Percentiles rank a stretch among this genome's conserved stretches.
Conservation (phyloP, 2,329 filamentous ascomycete species). For the Lojkania enalia region DNA sequence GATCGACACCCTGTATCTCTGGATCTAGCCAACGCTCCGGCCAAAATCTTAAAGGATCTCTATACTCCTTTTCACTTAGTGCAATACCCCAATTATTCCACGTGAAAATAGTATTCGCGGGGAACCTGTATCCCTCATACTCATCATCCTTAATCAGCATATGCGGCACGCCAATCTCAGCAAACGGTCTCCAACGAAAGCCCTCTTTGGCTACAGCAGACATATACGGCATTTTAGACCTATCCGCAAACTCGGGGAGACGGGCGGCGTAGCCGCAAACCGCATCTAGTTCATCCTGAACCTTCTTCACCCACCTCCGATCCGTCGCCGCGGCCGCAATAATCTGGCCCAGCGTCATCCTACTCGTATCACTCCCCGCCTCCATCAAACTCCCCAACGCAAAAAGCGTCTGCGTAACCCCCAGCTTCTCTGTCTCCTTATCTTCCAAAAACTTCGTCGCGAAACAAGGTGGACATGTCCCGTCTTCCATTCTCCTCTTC, state of each 20-base stretch:
- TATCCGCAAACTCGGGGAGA: constrained; percentile 21
- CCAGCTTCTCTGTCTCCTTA: constrained; percentile 29
- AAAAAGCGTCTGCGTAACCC: constrained; percentile 42
- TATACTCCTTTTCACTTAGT: constrained; percentile 17
- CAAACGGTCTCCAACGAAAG: constrained; percentile 25
- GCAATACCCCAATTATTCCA: constrained; percentile 27
- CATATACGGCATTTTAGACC: constrained; percentile 16
- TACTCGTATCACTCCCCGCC: constrained; percentile 28
- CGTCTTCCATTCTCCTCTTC: constrained; percentile 28
- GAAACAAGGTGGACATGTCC: constrained; percentile 47
- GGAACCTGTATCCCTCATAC: constrained; percentile 27
- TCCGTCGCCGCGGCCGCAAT: constrained; percentile 25
- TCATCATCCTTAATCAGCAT: constrained; percentile 23
- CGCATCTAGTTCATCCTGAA: constrained; percentile 20
- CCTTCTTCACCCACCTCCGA: constrained; percentile 22
- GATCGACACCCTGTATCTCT: constrained; percentile 20
- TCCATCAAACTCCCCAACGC: constrained; percentile 34
- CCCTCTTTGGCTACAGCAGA: constrained; percentile 23
- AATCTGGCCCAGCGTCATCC: constrained; percentile 23
- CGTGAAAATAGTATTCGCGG: constrained; percentile 24
- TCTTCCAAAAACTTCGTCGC: constrained; percentile 47
- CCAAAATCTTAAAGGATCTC: constrained; percentile 21
- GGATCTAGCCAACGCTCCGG: constrained; percentile 29
- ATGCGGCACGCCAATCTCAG: constrained; percentile 24
- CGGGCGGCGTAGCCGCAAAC: constrained; percentile 20